Conservation (phyloP, 2,329 filamentous ascomycete genomes). For the Seiridium cupressi region DNA sequence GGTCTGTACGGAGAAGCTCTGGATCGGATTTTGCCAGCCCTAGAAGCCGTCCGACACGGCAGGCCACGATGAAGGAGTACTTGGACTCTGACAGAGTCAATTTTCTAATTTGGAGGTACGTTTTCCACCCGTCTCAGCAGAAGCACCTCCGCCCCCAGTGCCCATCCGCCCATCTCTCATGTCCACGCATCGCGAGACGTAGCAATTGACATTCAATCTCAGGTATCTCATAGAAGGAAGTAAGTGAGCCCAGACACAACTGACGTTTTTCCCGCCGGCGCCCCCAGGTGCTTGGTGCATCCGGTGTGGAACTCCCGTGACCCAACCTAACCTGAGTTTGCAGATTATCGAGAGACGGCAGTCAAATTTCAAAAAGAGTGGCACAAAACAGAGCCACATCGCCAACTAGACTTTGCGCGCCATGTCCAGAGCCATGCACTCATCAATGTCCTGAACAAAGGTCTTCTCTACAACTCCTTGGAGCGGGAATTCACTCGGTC, state of each 20-base stretch:
- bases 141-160: constrained; percentile 18
- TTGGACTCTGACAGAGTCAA: constrained; percentile 68
- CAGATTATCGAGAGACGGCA: constrained; percentile 67
- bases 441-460: constrained; percentile 62
- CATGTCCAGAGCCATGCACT: constrained; percentile 65
- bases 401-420: constrained; percentile 61
- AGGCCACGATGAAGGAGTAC: constrained; percentile 55
- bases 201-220: constrained; percentile 14
- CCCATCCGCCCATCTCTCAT: constrained; percentile 15
- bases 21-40: not conserved
- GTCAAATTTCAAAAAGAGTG: constrained; percentile 69
- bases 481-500: constrained; percentile 53
- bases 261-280: not conserved
- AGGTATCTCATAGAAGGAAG: constrained; percentile 63
- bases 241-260: constrained; percentile 27
- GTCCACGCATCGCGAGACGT: constrained; percentile 5
- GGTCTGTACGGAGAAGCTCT: not conserved
- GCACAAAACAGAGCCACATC: constrained; percentile 61
- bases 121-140: constrained; percentile 28
- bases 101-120: constrained; percentile 70
- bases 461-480: constrained; percentile 58
- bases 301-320: constrained; percentile 8
- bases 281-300: constrained; percentile 9
- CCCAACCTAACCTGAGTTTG: constrained; percentile 30
- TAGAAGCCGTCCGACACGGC: not conserved